These are phyloP conservation scores for Albifimbria verrucaria DNA, from an alignment of 2,329 filamentous ascomycete species.

Conservation along the genomic window DNA sequence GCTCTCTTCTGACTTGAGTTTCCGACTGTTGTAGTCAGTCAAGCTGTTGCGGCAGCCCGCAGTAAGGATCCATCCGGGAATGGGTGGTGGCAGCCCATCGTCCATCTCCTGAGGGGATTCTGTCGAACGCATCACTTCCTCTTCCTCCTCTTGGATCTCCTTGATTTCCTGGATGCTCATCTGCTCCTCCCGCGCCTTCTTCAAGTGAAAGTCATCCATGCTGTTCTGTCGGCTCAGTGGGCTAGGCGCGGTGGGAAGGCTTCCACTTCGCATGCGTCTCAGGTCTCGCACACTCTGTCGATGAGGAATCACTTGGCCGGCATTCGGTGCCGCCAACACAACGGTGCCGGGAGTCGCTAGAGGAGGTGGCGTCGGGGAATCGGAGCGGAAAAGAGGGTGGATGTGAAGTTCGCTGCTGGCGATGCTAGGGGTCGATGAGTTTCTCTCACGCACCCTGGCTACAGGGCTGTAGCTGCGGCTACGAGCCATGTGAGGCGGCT, in stretches of 20 bases:
- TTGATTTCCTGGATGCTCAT: slow-evolving; percentile 17
- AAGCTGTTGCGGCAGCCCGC: slow-evolving; percentile 49
- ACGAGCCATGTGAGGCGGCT: slow-evolving; percentile 42
- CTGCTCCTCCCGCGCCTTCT: slow-evolving; percentile 15
- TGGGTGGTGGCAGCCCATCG: slow-evolving; percentile 54
- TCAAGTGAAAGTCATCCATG: slow-evolving; percentile 41
- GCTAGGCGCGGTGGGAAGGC: slow-evolving; percentile 41
- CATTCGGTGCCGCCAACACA: slow-evolving; percentile 67
- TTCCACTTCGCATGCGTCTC: slow-evolving; percentile 53
- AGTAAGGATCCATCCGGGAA: slow-evolving; percentile 59
- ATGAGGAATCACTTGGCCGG: slow-evolving; percentile 60
- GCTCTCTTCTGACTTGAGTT: slow-evolving; percentile 16
- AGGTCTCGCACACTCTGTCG: slow-evolving; percentile 48
- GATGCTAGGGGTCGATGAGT: slow-evolving; percentile 15
- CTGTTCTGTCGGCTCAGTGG: slow-evolving; percentile 49
- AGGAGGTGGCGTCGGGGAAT: slow-evolving; percentile 65
- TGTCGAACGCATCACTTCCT: slow-evolving; percentile 2
- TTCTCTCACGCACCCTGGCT: slow-evolving; percentile 25
- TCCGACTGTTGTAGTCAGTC: slow-evolving; percentile 41
- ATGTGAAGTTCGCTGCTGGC: slow-evolving; percentile 62
- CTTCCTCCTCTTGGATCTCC: slow-evolving; percentile 20
- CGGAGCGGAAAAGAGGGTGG: slow-evolving; percentile 73
- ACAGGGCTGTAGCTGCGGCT: slow-evolving; percentile 52
- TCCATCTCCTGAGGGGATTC: slow-evolving; percentile 25
- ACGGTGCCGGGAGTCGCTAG: slow-evolving; percentile 66